These are phyloP conservation scores for Phytopythium aichiense DNA, from an alignment of 352 stramenopile species.

Conservation along the genomic window DNA sequence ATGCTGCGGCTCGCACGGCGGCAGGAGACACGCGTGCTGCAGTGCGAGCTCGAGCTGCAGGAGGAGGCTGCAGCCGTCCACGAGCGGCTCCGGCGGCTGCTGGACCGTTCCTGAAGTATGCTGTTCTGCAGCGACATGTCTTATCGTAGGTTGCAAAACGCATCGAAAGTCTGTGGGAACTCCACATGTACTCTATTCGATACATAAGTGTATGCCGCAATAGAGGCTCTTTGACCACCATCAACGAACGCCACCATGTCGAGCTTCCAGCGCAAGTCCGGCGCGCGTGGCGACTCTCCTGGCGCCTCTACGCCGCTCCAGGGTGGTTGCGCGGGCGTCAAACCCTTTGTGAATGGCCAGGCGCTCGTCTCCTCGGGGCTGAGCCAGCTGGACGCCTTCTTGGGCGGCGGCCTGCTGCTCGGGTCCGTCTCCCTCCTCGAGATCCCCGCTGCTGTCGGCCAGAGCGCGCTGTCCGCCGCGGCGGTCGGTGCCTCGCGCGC, in stretches of 20 bases:
- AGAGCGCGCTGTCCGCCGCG: not conserved
- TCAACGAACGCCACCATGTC: slow-evolving; percentile 17
- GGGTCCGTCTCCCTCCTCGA: slow-evolving; percentile 51
- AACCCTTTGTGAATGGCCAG: slow-evolving; percentile 69
- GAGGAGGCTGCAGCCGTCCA: slow-evolving; percentile 17
- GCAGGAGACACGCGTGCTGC: slow-evolving; percentile 19
- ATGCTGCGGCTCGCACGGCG: slow-evolving; percentile 6
- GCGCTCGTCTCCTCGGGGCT: slow-evolving; percentile 52
- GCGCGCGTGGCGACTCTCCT: not conserved
- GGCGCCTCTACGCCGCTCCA: not conserved
- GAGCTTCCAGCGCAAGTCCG: slow-evolving; percentile 41
- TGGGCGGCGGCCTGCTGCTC: slow-evolving; percentile 55
- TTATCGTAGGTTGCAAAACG: not conserved
- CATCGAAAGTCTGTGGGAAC: not conserved
- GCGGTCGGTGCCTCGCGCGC: slow-evolving; percentile 14
- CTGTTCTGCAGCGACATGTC: not conserved
- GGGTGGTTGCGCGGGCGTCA: slow-evolving; percentile 30
- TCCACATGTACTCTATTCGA: not conserved
- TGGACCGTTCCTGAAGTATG: not conserved
- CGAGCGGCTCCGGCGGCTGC: slow-evolving; percentile 8
- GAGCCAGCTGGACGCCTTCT: slow-evolving; percentile 41
- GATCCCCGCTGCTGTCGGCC: slow-evolving; percentile 11
- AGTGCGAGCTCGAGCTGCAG: slow-evolving; percentile 35
- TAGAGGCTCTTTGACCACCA: not conserved
- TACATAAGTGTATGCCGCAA: not conserved